Percentiles rank a stretch among this genome's conserved stretches.
Evolutionary conservation across 2,329 filamentous ascomycete species (phyloP).

Genomic region (Fusarium musae): DNA sequence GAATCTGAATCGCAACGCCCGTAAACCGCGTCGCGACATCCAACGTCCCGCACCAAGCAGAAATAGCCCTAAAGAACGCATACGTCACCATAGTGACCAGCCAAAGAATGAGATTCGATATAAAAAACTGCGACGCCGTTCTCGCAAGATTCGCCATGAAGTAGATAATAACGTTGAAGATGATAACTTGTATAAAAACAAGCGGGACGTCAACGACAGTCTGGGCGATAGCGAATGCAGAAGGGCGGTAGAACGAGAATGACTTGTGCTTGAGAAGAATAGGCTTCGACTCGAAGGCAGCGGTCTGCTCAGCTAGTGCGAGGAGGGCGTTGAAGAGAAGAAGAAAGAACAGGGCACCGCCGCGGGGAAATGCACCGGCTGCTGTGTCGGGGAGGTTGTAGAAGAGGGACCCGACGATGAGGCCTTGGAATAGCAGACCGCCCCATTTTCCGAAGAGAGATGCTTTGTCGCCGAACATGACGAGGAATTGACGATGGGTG

Average conservation of each 20-base stretch:
- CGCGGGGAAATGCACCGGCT: conserved; percentile 69
- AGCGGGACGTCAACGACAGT: conserved; percentile 68
- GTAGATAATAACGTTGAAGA: conserved; percentile 79
- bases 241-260: conserved; percentile 74
- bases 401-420: conserved; percentile 85
- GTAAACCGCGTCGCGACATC: conserved; percentile 71
- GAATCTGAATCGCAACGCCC: conserved; percentile 67
- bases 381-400: conserved; percentile 72
- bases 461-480: conserved; percentile 79
- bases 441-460: conserved; percentile 84
- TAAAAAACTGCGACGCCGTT: conserved; percentile 74
- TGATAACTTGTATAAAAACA: conserved; percentile 71
- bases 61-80: conserved; percentile 68
- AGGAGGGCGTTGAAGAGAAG: conserved; percentile 70
- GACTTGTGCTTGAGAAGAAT: conserved; percentile 77
- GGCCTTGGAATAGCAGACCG: conserved; percentile 77
- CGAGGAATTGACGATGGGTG: conserved; percentile 81
- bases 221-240: conserved; percentile 66
- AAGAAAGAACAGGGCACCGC: conserved; percentile 61
- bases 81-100: conserved; percentile 67
- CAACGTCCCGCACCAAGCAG: conserved; percentile 67
- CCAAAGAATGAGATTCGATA: conserved; percentile 71
- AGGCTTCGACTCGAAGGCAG: conserved; percentile 70
- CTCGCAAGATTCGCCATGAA: conserved; percentile 79
- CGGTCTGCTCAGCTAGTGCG: conserved; percentile 78